These are phyloP conservation scores for Yamadazyma endophytica DNA, from an alignment of 805 yeast genomes.

Conservation along the genomic window DNA sequence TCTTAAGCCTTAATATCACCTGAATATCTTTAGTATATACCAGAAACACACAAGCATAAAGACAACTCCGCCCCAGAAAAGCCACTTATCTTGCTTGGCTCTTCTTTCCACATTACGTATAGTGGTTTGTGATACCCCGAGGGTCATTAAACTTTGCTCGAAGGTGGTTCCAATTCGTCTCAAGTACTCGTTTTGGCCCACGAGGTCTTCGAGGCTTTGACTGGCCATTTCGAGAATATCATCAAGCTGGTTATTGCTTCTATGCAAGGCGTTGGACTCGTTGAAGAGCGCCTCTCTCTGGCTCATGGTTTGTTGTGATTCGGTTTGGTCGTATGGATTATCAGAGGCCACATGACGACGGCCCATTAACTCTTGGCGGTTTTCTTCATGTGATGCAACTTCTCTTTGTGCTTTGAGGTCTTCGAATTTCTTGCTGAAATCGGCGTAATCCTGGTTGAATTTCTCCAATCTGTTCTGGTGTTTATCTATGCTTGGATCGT, in stretches of 20 bases:
- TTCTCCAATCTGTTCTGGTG: conserved; percentile 50
- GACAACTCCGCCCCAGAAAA: conserved; percentile 73
- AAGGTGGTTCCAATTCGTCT: conserved; percentile 58
- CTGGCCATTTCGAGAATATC: conserved; percentile 89
- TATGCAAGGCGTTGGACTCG: conserved; percentile 59
- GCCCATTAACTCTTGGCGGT: conserved; percentile 53
- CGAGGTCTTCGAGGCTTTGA: conserved; percentile 76
- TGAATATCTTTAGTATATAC: conserved; percentile 59
- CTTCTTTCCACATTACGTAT: conserved; percentile 75
- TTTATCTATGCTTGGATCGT: conserved; percentile 50
- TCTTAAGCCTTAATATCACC: too few species aligned
- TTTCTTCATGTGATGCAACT: conserved; percentile 41
- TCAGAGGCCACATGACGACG: conserved; percentile 39
- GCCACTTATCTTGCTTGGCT: conserved; percentile 79
- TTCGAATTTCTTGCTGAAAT: conserved; percentile 48
- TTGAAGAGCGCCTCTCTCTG: conserved; percentile 63
- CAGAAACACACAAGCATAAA: conserved; percentile 64
- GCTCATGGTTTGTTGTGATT: conserved; percentile 23
- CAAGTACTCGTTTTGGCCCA: conserved; percentile 76
- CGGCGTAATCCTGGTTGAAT: conserved; percentile 47
- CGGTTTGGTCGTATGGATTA: conserved; percentile 44
- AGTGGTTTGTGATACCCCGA: conserved; percentile 85
- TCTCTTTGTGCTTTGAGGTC: conserved; percentile 56
- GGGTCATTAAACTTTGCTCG: conserved; percentile 65
- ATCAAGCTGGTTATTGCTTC: conserved; percentile 81